phyloP scores from a whole-genome alignment of 495 filamentous ascomycete genomes.

The Aspergillus homomorphus region DNA sequence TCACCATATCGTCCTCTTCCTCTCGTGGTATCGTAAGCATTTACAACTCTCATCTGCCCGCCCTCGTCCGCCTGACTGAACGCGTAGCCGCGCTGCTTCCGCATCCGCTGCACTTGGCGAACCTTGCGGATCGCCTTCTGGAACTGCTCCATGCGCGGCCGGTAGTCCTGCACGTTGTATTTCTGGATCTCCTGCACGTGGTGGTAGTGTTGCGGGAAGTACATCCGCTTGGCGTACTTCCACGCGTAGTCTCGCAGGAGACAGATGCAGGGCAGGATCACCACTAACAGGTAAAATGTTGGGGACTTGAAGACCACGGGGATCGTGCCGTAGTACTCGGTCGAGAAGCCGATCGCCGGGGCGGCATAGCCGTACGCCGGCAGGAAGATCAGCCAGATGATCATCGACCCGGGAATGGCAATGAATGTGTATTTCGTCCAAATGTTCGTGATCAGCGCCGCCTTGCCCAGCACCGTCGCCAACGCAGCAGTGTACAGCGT shows the following conservation, averaged over 20 bases:
- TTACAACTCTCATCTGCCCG: slow-evolving; percentile 73
- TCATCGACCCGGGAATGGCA: slow-evolving; percentile 90
- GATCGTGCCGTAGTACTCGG: slow-evolving; percentile 82
- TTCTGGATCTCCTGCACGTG: slow-evolving; percentile 99
- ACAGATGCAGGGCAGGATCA: slow-evolving; percentile 78
- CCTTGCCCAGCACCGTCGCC: slow-evolving; percentile 90
- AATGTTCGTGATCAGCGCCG: slow-evolving; percentile 89
- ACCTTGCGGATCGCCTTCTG: slow-evolving; percentile 99
- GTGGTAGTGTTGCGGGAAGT: slow-evolving; percentile 92
- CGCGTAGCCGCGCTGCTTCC: slow-evolving; percentile 96
- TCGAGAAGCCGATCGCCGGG: slow-evolving; percentile 77
- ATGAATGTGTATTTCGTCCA: slow-evolving; percentile 99
- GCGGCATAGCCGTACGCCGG: slow-evolving; percentile 88
- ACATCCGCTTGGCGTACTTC: slow-evolving; percentile 93
- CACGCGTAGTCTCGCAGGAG: slow-evolving; percentile 82
- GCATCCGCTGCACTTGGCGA: slow-evolving; percentile 97
- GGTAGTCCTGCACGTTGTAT: slow-evolving; percentile 99
- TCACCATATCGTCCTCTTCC: slow-evolving; percentile 92
- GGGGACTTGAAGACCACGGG: slow-evolving; percentile 76
- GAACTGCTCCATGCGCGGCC: slow-evolving; percentile 99
- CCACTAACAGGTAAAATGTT: slow-evolving; percentile 83
- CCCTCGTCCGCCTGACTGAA: slow-evolving; percentile 98
- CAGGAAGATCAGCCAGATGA: slow-evolving; percentile 87
- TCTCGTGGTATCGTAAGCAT: slow-evolving; percentile 95
- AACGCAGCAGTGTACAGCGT: slow-evolving; percentile 88